Base-by-base conservation (phyloP, 2,329 filamentous ascomycete species). In the Xylaria polymorpha region DNA sequence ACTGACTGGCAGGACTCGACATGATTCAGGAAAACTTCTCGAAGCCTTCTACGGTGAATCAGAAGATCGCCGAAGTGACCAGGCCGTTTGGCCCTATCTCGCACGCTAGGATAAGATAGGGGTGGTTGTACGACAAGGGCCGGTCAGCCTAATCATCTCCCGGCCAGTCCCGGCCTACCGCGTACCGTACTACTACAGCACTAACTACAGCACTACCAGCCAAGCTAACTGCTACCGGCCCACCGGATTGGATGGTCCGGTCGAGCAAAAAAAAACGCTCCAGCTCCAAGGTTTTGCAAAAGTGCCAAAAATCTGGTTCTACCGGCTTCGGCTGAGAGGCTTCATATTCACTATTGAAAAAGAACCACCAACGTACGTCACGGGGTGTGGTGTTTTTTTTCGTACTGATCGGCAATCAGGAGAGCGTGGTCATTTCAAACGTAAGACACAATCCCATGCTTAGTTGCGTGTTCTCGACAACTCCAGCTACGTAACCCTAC, bases 241-340 rank as follows among this genome's bases (percentile, higher is more conserved):
- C 37, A 71, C 63, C 69, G 69, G 69, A 2, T 53, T 61, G n/a
- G 10, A 48, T 25, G 44, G 61, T 55, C 69, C 69, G 69, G 66
- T 29, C 2, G 3, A 29, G 39, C 41, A 10, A 39, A n/a, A n/a
- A n/a, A n/a, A n/a, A 56, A 68, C 65, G 57, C 53, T 59, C 44
- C 1, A 37, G 10, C 35, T 12, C 7, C 25, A 9, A 60, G 58
- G n/a, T n/a, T 29, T 29, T 29, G 62, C 53, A 58, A 66, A 69
- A 68, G 61, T 56, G 57, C 56, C 61, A 61, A 39, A 64, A 48
- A n/a, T 8, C 55, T 48, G 43, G 55, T 46, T 55, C 15, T 15
- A 35, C 53, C 22, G 22, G 44, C 61, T 50, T 59, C 25, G 51
- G 22, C 43, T 35, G n/a, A 44, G 46, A 60, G 61, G 61, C 61